phyloP scores from a whole-genome alignment of 169 alveolate genomes.

The Perkinsus chesapeaki region DNA sequence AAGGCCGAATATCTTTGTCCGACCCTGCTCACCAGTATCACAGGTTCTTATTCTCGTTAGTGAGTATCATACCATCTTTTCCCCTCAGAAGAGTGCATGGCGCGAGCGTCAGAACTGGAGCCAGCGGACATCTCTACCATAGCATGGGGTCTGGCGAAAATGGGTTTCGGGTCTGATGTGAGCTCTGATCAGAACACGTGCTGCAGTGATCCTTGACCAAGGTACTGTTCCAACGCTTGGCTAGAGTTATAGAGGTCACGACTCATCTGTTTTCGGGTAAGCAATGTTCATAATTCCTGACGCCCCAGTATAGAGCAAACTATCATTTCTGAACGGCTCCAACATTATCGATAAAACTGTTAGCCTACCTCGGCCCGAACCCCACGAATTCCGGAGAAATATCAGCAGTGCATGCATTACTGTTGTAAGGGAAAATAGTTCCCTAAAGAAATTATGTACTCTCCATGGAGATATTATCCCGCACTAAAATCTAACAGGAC shows the following conservation, averaged over 20 bases:
- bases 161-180: background rate
- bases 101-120: background rate
- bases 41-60: background rate
- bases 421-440: no score
- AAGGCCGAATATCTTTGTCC: background rate
- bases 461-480: no score
- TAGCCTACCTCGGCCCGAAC: no score
- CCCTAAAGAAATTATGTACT: no score
- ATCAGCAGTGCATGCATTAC: no score
- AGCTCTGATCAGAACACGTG: background rate
- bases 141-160: background rate
- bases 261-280: background rate
- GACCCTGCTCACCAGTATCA: background rate
- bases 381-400: no score
- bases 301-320: no score
- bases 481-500: no score
- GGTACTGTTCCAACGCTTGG: background rate
- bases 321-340: no score
- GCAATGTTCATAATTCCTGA: no score
- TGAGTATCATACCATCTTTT: background rate
- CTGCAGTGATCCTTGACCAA: background rate
- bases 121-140: background rate
- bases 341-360: no score
- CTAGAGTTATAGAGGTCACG: background rate
- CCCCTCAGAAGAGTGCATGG: background rate